These are phyloP conservation scores for Fraxinus anomala DNA, from an alignment of 257 asterid genomes.

Conservation along the genomic window DNA sequence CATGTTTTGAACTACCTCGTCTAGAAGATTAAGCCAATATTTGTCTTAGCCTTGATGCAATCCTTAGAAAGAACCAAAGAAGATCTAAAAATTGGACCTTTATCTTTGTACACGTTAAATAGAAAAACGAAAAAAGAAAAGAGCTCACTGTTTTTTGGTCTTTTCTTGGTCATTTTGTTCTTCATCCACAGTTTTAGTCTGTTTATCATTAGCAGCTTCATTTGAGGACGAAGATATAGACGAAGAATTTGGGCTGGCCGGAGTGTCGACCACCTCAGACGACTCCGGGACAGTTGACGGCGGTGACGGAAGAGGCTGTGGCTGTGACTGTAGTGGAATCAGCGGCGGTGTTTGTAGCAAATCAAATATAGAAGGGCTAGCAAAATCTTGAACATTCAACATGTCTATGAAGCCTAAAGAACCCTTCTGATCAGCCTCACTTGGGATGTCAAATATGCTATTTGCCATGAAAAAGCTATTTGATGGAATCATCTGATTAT, in stretches of 20 bases:
- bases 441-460: constrained; percentile 23
- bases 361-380: constrained; percentile 24
- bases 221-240: constrained; percentile 45
- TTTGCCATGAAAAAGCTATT: constrained; percentile 17
- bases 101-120: background rate
- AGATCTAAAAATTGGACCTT: background rate
- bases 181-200: constrained; percentile 25
- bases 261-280: constrained; percentile 33
- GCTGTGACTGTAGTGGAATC: constrained; percentile 18
- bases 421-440: constrained; percentile 20
- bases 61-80: background rate
- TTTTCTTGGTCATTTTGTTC: constrained; percentile 34
- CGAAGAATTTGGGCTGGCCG: constrained; percentile 46
- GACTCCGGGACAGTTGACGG: constrained; percentile 16
- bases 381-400: constrained; percentile 26
- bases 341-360: constrained; percentile 8
- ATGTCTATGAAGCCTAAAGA: constrained; percentile 32
- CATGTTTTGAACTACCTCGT: too few relatives aligned
- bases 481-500: constrained; percentile 26
- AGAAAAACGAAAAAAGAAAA: background rate
- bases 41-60: too few relatives aligned
- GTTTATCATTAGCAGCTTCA: constrained; percentile 39
- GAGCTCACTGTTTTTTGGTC: constrained; percentile 36
- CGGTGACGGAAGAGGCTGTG: constrained; percentile 23
- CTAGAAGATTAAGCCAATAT: too few relatives aligned